Conservation (phyloP, 495 filamentous ascomycete species). For the Hypoxylon cercidicola region DNA sequence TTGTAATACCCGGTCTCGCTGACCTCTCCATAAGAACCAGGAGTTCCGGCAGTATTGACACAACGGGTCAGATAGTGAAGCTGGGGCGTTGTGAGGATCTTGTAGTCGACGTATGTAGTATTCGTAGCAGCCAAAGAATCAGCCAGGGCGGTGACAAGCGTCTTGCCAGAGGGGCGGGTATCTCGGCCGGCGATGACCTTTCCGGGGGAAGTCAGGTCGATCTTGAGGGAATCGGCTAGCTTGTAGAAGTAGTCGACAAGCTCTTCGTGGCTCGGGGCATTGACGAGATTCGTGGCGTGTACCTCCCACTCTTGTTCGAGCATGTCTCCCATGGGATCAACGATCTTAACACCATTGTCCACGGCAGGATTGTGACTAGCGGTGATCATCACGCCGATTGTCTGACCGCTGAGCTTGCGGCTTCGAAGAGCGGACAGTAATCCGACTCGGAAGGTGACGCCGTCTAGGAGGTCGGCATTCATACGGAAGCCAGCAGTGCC, state of each 20-base stretch:
- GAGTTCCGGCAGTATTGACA: constrained; percentile 87
- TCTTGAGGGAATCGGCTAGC: constrained; percentile 75
- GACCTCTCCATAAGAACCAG: constrained; percentile 84
- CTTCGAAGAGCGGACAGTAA: constrained; percentile 91
- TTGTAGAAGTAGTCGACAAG: constrained; percentile 79
- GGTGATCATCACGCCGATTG: constrained; percentile 98
- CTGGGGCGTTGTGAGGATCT: constrained; percentile 92
- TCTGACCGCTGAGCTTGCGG: constrained; percentile 84
- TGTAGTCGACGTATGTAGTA: constrained; percentile 80
- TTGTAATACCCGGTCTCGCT: constrained; percentile 94
- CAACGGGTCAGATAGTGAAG: constrained; percentile 96
- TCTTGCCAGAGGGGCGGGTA: constrained; percentile 89
- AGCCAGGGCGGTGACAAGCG: constrained; percentile 77
- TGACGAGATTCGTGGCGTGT: constrained; percentile 87
- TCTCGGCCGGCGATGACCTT: constrained; percentile 91
- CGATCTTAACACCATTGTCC: constrained; percentile 98
- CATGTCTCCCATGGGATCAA: constrained; percentile 99
- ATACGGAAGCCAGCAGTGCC: constrained; percentile 86
- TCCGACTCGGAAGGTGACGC: constrained; percentile 89
- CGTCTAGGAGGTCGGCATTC: constrained; percentile 78
- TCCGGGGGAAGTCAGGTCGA: constrained; percentile 74
- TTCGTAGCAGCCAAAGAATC: constrained; percentile 80
- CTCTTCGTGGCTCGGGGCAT: constrained; percentile 76
- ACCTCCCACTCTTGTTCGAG: constrained; percentile 93
- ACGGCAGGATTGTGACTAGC: constrained; percentile 96